phyloP scores from a whole-genome alignment of 352 stramenopile genomes.

The Saprolegnia diclina region DNA sequence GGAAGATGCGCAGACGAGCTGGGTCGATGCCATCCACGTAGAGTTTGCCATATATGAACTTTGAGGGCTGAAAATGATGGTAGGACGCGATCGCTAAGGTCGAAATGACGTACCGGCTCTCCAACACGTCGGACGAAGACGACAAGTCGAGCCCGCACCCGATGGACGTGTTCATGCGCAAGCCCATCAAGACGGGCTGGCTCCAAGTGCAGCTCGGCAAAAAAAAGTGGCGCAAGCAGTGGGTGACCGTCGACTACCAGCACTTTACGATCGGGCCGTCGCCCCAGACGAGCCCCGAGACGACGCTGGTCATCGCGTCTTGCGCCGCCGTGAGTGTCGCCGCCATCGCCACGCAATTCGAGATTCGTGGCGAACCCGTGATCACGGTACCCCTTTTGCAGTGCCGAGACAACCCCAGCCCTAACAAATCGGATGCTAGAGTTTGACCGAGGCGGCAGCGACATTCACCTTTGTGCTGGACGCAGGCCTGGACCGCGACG shows the following conservation, averaged over 20 bases:
- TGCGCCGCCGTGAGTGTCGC: constrained; percentile 48
- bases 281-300: constrained; percentile 15
- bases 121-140: constrained; percentile 53
- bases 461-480: constrained; percentile 66
- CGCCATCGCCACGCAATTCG: constrained; percentile 29
- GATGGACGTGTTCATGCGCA: constrained; percentile 43
- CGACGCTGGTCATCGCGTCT: constrained; percentile 4
- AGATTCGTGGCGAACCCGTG: constrained; percentile 1
- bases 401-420: neutral
- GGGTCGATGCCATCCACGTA: constrained; percentile 58
- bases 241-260: constrained; percentile 26
- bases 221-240: constrained; percentile 17
- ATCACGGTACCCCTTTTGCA: constrained; percentile 1
- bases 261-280: constrained; percentile 12
- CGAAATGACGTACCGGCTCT: constrained; percentile 52
- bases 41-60: constrained; percentile 36
- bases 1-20: constrained; percentile 51
- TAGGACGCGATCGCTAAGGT: constrained; percentile 41
- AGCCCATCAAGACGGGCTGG: constrained; percentile 81
- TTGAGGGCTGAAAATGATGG: constrained; percentile 36
- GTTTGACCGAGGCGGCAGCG: constrained; percentile 31
- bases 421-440: constrained; percentile 28
- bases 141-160: constrained; percentile 53
- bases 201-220: constrained; percentile 29
- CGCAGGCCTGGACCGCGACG: constrained; percentile 53